Evolutionary conservation across 345 rosid species (phyloP).

Genomic region (Populus nigra): DNA sequence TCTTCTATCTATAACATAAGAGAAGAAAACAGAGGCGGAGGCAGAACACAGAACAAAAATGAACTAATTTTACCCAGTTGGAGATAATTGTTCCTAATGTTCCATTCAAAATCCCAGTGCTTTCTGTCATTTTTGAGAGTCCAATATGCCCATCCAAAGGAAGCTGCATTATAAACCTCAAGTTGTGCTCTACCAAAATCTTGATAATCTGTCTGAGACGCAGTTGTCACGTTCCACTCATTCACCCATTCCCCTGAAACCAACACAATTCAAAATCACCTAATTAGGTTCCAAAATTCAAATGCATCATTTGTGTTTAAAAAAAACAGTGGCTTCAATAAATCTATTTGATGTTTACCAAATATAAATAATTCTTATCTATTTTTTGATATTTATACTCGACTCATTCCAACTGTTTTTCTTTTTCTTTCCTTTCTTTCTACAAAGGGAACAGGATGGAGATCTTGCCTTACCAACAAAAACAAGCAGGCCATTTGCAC

Average conservation of each 20-base stretch:
- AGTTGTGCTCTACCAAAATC: conserved; percentile 59
- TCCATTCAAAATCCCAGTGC: conserved; percentile 89
- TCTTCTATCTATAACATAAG: not conserved
- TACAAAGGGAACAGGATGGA: not conserved
- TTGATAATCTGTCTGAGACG: conserved; percentile 56
- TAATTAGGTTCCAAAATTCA: too few species aligned
- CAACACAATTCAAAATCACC: not conserved
- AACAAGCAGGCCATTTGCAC: conserved; percentile 52
- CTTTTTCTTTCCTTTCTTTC: not conserved
- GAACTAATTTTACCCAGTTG: conserved; percentile 42
- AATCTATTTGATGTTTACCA: not conserved
- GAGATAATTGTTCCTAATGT: conserved; percentile 54
- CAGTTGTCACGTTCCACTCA: conserved; percentile 59
- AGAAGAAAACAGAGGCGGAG: not conserved
- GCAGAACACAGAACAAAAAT: not conserved
- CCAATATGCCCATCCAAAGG: conserved; percentile 84
- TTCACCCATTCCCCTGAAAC: conserved; percentile 78
- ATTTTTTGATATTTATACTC: not conserved
- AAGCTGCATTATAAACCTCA: conserved; percentile 61
- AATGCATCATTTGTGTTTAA: too few species aligned
- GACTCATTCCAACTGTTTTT: not conserved
- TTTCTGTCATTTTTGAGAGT: conserved; percentile 60
- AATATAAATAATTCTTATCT: not conserved
- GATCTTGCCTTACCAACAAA: conserved; percentile 45
- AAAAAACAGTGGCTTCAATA: not conserved